Conservation (phyloP, 345 rosid genomes). For the Brassica carinata region DNA sequence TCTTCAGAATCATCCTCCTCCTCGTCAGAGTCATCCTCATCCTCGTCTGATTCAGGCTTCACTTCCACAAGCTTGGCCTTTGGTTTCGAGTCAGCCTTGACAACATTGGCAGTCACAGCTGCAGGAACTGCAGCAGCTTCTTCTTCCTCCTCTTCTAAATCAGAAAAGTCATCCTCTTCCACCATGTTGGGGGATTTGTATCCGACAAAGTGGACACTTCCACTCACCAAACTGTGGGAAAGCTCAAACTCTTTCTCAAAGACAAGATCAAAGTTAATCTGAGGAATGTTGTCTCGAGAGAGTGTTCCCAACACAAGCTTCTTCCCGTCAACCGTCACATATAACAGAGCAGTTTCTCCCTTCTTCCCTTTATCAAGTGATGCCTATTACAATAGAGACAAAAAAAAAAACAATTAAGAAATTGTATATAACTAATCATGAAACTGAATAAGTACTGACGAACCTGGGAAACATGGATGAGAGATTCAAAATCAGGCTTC, state of each 20-base stretch:
- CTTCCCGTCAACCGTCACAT: slow-evolving; percentile 47
- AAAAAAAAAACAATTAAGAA: not conserved
- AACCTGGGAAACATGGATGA: slow-evolving; percentile 66
- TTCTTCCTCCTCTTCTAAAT: slow-evolving; percentile 47
- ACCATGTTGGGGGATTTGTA: slow-evolving; percentile 48
- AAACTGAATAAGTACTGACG: not conserved
- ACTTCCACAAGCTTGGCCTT: slow-evolving; percentile 32
- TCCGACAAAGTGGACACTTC: slow-evolving; percentile 61
- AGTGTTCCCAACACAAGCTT: slow-evolving; percentile 68
- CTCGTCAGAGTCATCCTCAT: slow-evolving; percentile 35
- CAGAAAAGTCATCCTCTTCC: slow-evolving; percentile 20
- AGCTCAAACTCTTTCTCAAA: slow-evolving; percentile 77
- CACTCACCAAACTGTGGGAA: slow-evolving; percentile 63
- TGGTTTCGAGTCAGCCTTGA: slow-evolving; percentile 49
- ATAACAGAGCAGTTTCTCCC: slow-evolving; percentile 52
- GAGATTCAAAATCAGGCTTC: slow-evolving; percentile 27
- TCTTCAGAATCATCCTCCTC: slow-evolving; percentile 39
- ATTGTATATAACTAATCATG: not conserved
- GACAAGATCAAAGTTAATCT: slow-evolving; percentile 64
- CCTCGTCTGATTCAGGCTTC: slow-evolving; percentile 34
- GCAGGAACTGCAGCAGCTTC: slow-evolving; percentile 31
- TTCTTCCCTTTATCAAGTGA: slow-evolving; percentile 63
- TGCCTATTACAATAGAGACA: slow-evolving; percentile 44
- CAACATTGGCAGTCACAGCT: slow-evolving; percentile 17
- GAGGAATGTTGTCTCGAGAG: slow-evolving; percentile 53